Evolutionary conservation across 352 stramenopile species (phyloP), one percentile per base, ranked within the genome.

Genomic region (Globisporangium rhizosaccharum): DNA sequence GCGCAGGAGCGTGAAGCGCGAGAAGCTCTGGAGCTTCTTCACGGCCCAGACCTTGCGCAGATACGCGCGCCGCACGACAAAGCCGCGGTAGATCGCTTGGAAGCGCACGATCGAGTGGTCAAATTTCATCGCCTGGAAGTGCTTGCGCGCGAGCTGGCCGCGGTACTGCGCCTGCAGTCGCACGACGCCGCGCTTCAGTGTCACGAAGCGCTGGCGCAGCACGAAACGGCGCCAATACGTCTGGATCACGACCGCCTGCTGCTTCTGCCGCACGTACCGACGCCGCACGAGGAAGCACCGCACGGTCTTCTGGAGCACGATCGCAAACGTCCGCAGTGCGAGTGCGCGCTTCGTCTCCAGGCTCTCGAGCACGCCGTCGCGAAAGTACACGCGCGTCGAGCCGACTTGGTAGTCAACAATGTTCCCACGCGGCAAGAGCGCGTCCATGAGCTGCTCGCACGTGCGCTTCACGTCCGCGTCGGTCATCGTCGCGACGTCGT

Each of bases 351-450:
- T 85, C 10, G 77, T 86, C 64, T 94, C 83, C 11, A 94, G 62
- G 9, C 76, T 71, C 52, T 94, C 85, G n/a, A 93, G 62, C 45
- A 94, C 68, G 18, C 85, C 81, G 71, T 94, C 83, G 17, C 85
- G 82, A 65, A 94, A 94, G 65, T 94, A 94, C 18, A 94, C 84
- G 37, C 84, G 83, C 2, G 82, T 92, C 17, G 90, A 57, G 53
- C 85, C 85, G n/a, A 92, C 82, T 57, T 94, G 85, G 53, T 92
- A 94, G 59, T 94, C 85, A n/a, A 76, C 61, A 41, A 94, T 77
- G 61, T 94, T 89, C 53, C 79, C 68, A 12, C 72, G 69, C 2
- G 85, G 80, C 25, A 94, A 59, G 8, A 94, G 61, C 50, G 81
- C 78, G 1, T 70, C 73, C 72, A 92, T 79, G 25, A 94, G 48